Percentiles rank a stretch among this genome's conserved stretches.
These are phyloP conservation scores for Mycena citricolor DNA, from an alignment of 1,284 basidiomycete species.

Conservation along the genomic window DNA sequence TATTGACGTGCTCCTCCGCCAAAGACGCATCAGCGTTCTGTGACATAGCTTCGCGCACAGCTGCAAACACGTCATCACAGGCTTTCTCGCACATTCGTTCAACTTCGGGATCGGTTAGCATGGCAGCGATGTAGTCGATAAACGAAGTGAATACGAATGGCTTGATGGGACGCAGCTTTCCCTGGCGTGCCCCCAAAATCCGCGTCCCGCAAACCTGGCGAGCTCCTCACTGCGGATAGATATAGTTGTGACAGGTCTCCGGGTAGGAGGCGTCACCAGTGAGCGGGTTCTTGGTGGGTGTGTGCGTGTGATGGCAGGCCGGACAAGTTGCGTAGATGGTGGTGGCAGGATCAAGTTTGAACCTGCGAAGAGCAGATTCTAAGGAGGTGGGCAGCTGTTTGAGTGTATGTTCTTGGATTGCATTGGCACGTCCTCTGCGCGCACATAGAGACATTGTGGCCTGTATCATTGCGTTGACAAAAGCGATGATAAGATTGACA, in stretches of 20 bases:
- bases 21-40: too few relatives aligned
- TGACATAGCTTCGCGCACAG: constrained; percentile 1
- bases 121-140: constrained; percentile 20
- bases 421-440: too few relatives aligned
- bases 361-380: constrained; percentile 18
- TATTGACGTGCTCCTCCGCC: too few relatives aligned
- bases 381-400: constrained; percentile 20
- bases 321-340: constrained; percentile 24
- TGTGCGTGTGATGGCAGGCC: constrained; percentile 21
- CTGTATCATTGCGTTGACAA: constrained; percentile 20
- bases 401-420: constrained; percentile 9
- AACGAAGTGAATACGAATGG: constrained; percentile 11
- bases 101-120: constrained; percentile 17
- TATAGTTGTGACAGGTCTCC: too few relatives aligned
- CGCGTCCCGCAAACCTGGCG: constrained; percentile 4
- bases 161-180: constrained; percentile 6
- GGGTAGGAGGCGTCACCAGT: constrained; percentile 6
- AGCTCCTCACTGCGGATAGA: too few relatives aligned
- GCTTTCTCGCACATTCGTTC: constrained; percentile 15
- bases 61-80: constrained; percentile 14
- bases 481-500: constrained; percentile 25
- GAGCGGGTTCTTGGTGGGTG: constrained; percentile 4
- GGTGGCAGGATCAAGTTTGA: constrained; percentile 24
- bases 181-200: not conserved
- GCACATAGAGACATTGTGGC: constrained; percentile 12